A percentile compares a stretch with the other conserved stretches of the same genome.
Evolutionary conservation across 176 grass and related monocot genomes (phyloP).

Genomic region (Eragrostis curvula): DNA sequence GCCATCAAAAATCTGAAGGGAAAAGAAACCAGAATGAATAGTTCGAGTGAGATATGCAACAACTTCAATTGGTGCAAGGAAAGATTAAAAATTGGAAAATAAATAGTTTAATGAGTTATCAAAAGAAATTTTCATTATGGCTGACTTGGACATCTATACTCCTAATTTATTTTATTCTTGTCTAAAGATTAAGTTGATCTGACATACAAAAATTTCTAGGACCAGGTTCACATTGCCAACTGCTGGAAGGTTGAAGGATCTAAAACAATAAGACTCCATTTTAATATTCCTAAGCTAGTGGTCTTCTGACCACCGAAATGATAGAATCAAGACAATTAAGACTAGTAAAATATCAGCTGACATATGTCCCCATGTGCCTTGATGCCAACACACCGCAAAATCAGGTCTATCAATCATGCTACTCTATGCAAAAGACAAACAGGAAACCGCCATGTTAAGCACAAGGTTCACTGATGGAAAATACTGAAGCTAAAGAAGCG

Average conservation of each 20-base stretch:
- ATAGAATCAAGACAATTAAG: conserved; percentile 30
- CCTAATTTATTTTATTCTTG: neutral
- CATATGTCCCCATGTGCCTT: conserved; percentile 57
- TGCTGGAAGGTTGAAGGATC: conserved; percentile 35
- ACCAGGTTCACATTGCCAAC: conserved; percentile 10
- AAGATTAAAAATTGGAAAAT: conserved; percentile 7
- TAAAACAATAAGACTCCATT: conserved; percentile 19
- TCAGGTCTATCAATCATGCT: conserved; percentile 42
- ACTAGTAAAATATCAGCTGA: conserved; percentile 50
- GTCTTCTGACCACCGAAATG: conserved; percentile 43
- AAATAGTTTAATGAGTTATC: conserved; percentile 18
- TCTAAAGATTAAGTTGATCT: conserved; percentile 18
- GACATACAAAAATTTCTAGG: conserved; percentile 28
- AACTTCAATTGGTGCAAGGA: conserved; percentile 22
- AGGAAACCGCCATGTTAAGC: conserved; percentile 8
- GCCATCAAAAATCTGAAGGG: conserved; percentile 85
- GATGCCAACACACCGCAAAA: conserved; percentile 43
- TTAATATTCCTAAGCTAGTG: conserved; percentile 48
- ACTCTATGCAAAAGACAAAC: conserved; percentile 46
- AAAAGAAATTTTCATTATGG: conserved; percentile 13
- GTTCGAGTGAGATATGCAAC: conserved; percentile 44
- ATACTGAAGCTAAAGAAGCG: neutral
- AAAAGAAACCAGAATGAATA: conserved; percentile 42
- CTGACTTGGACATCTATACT: conserved; percentile 7
- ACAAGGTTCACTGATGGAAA: conserved; percentile 13